phyloP scores from a whole-genome alignment of 441 rosid genomes.

The Erodium chrysanthum region DNA sequence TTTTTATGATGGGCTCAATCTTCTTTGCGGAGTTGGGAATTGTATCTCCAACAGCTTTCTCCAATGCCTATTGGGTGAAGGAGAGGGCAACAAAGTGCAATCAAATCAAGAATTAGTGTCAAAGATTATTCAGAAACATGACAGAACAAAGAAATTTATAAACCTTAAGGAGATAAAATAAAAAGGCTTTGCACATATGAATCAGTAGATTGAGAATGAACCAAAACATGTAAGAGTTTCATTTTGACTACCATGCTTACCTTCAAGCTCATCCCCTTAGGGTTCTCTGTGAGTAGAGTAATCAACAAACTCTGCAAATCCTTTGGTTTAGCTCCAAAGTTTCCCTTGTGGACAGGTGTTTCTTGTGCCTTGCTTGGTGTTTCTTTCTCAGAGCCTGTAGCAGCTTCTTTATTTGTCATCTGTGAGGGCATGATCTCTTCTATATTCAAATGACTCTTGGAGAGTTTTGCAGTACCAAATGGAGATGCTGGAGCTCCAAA shows the following conservation, averaged over 20 bases:
- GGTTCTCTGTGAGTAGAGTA: conserved; percentile 55
- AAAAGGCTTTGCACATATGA: neutral
- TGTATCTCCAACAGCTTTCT: conserved; percentile 64
- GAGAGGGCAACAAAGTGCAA: conserved; percentile 15
- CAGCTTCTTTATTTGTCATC: conserved; percentile 43
- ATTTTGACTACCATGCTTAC: conserved; percentile 29
- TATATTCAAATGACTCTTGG: conserved; percentile 31
- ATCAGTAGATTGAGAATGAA: neutral
- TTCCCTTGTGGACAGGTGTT: conserved; percentile 36
- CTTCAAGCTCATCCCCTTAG: conserved; percentile 78
- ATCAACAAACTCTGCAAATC: conserved; percentile 58
- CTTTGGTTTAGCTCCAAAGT: conserved; percentile 36
- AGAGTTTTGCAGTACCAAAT: conserved; percentile 34
- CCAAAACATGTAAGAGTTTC: conserved; percentile 3
- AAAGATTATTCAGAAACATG: conserved; percentile 1
- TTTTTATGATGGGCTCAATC: conserved; percentile 62
- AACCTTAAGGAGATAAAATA: neutral
- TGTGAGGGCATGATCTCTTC: conserved; percentile 35
- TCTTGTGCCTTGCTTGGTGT: conserved; percentile 33
- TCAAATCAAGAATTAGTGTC: conserved; percentile 16
- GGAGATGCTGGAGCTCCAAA: conserved; percentile 48
- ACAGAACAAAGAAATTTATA: neutral
- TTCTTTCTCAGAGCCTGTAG: conserved; percentile 46
- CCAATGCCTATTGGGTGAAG: conserved; percentile 44
- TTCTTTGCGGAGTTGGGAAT: conserved; percentile 50